Percentiles rank a stretch among this genome's conserved stretches.
Evolutionary conservation across 108 stramenopile genomes (phyloP).

Genomic region (Schizochytrium sp.): DNA sequence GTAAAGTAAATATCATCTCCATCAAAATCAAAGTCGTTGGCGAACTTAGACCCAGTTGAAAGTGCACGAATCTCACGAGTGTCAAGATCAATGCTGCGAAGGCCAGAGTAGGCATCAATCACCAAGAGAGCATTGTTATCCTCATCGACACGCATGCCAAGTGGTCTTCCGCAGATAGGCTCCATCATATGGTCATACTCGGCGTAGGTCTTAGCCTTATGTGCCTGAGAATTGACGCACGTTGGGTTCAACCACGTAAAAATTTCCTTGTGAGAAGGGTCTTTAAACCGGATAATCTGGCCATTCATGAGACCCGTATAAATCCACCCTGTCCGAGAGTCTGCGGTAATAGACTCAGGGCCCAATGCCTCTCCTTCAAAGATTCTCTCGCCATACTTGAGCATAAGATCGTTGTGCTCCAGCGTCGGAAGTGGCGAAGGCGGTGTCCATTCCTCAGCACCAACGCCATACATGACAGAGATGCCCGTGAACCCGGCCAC

Average conservation of each 20-base stretch:
- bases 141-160: background rate
- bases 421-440: background rate
- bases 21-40: conserved; percentile 15
- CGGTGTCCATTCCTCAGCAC: conserved; percentile 1
- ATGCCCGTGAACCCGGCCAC: too few relatives aligned
- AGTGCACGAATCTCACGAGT: background rate
- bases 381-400: background rate
- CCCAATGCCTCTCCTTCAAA: conserved; percentile 2
- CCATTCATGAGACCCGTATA: background rate
- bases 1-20: background rate
- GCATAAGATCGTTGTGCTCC: background rate
- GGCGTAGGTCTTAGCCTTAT: background rate
- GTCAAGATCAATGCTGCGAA: conserved; percentile 14
- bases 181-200: background rate
- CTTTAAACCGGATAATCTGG: background rate
- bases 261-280: background rate
- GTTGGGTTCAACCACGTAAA: background rate
- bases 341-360: background rate
- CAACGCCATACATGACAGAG: background rate
- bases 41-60: background rate
- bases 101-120: background rate
- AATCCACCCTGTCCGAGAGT: background rate
- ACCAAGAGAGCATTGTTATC: background rate
- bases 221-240: background rate
- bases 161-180: conserved; percentile 10